These are phyloP conservation scores for Pichia sp. DNA, from an alignment of 1,139 yeast species.

Conservation along the genomic window DNA sequence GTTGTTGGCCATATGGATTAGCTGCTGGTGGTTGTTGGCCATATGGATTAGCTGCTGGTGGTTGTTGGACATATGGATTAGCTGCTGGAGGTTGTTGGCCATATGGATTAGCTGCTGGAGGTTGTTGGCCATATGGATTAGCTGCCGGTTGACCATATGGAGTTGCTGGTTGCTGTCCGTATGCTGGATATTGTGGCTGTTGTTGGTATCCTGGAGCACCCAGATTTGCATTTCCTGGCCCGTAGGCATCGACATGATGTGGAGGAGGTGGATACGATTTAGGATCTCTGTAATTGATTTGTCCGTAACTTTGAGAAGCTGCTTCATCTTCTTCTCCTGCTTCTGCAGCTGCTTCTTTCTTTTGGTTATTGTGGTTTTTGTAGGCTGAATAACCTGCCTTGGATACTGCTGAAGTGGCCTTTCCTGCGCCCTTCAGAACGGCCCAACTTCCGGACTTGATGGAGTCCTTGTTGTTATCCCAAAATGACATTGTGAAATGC, in stretches of 20 bases:
- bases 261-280: conserved; percentile 41
- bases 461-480: conserved; percentile 53
- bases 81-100: conserved; percentile 3
- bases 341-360: conserved; percentile 28
- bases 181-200: conserved; percentile 1
- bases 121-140: not conserved
- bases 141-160: not conserved
- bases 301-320: conserved; percentile 16
- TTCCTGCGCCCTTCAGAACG: conserved; percentile 48
- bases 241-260: conserved; percentile 30
- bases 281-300: conserved; percentile 28
- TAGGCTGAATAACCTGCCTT: conserved; percentile 50
- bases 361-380: conserved; percentile 36
- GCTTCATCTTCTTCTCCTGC: conserved; percentile 23
- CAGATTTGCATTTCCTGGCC: not conserved
- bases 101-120: conserved; percentile 7
- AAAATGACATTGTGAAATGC: conserved; percentile 40
- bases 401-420: conserved; percentile 43
- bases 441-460: conserved; percentile 48
- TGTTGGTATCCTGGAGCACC: not conserved
- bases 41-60: conserved; percentile 8
- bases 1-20: too few relatives aligned
- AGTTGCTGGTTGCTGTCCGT: conserved; percentile 1
- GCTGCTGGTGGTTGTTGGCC: not conserved
- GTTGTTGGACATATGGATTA: conserved; percentile 4